Conservation (phyloP, 2,329 filamentous ascomycete genomes). For the Penicillium thymicola region DNA sequence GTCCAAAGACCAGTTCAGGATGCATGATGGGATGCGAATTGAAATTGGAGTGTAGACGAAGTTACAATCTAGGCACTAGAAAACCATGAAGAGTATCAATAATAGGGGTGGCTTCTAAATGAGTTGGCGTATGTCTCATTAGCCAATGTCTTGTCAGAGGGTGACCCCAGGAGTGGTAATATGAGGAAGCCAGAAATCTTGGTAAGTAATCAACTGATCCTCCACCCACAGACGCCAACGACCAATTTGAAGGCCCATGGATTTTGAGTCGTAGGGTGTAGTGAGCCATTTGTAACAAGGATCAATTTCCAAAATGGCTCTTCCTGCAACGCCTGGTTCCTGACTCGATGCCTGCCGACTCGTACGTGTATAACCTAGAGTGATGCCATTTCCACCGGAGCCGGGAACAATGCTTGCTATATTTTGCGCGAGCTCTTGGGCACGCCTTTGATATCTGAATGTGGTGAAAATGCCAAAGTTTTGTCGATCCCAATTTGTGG, state of each 20-base stretch:
- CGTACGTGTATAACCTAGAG: not conserved
- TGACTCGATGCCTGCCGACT: not conserved
- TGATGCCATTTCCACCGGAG: not conserved
- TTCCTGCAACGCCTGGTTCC: constrained; percentile 1
- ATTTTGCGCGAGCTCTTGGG: not conserved
- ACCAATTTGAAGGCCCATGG: not conserved
- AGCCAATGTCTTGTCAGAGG: not conserved
- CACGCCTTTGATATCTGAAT: not conserved
- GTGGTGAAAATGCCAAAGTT: not conserved
- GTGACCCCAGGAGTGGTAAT: not conserved
- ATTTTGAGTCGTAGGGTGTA: not conserved
- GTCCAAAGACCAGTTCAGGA: not conserved
- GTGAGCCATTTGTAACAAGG: not conserved
- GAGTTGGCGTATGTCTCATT: not conserved
- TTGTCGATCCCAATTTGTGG: not conserved
- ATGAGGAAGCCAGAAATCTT: constrained; percentile 4
- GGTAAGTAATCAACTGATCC: not conserved
- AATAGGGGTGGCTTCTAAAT: not conserved
- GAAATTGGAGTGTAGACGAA: not conserved
- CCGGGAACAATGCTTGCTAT: not conserved
- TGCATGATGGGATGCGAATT: not conserved
- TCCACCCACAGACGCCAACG: constrained; percentile 3
- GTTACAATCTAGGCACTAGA: not conserved
- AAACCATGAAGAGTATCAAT: not conserved
- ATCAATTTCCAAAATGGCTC: not conserved